Conservation (phyloP, 2,329 filamentous ascomycete species). For the Colletotrichum orchidophilum region DNA sequence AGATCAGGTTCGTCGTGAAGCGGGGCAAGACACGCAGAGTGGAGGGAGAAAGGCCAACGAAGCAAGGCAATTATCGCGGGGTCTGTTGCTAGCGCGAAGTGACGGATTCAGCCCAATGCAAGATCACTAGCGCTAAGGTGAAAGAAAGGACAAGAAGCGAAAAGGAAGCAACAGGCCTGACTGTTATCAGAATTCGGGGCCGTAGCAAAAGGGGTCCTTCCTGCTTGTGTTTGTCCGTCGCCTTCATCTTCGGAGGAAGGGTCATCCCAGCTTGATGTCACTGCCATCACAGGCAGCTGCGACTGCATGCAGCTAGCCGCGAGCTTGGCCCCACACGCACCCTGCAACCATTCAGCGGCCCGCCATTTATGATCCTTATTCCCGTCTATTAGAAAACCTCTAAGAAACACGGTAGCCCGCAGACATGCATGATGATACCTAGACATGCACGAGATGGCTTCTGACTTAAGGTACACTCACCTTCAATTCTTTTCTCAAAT, state of each 20-base stretch:
- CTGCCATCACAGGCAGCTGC: not conserved
- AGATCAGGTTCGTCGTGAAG: not conserved
- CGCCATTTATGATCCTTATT: not conserved
- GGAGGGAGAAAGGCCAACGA: not conserved
- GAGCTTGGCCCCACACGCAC: not conserved
- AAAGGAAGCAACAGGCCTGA: not conserved
- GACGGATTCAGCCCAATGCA: not conserved
- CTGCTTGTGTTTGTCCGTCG: not conserved
- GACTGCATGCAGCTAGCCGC: not conserved
- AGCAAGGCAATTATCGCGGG: conserved; percentile 6
- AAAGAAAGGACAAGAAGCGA: not conserved
- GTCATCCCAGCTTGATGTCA: conserved; percentile 26
- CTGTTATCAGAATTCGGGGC: not conserved
- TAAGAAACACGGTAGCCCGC: too few relatives aligned
- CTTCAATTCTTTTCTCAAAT: too few relatives aligned
- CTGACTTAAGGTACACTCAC: too few relatives aligned
- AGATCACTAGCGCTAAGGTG: not conserved
- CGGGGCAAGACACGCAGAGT: not conserved
- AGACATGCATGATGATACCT: not conserved
- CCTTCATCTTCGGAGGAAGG: conserved; percentile 1
- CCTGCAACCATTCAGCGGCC: not conserved
- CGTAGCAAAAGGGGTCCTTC: not conserved
- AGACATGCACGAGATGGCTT: too few relatives aligned
- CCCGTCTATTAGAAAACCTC: not conserved
- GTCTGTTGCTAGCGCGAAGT: conserved; percentile 7